These are phyloP conservation scores for Picea abies DNA, from an alignment of 83 land plant species.

Conservation along the genomic window DNA sequence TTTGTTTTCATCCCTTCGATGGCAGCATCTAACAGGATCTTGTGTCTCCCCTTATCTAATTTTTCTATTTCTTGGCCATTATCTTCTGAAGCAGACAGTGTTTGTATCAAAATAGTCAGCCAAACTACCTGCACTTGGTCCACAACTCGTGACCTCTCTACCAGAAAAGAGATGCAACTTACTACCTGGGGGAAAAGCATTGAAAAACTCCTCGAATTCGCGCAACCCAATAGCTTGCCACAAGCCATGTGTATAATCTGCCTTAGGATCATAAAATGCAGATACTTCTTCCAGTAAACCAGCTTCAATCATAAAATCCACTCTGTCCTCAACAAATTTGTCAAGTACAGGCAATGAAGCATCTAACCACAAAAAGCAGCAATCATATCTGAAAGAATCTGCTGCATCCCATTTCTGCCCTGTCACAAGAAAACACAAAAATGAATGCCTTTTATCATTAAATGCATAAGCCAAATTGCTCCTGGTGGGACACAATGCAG, in stretches of 20 bases:
- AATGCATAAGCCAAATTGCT: neutral
- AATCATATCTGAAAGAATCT: constrained; percentile 56
- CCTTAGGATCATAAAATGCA: constrained; percentile 52
- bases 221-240: constrained; percentile 78
- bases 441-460: neutral
- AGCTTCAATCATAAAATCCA: constrained; percentile 59
- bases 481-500: too few species aligned
- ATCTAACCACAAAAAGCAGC: constrained; percentile 77
- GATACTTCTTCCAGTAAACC: constrained; percentile 66
- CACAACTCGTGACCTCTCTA: neutral
- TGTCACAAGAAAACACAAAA: constrained; percentile 42
- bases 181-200: constrained; percentile 4
- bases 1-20: constrained; percentile 54
- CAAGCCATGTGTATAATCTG: constrained; percentile 66
- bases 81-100: neutral
- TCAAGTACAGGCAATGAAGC: constrained; percentile 59
- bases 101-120: neutral
- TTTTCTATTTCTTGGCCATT: constrained; percentile 10
- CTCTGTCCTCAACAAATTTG: constrained; percentile 60
- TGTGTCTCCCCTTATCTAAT: constrained; percentile 17
- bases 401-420: constrained; percentile 83
- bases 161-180: constrained; percentile 17
- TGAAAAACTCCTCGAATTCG: constrained; percentile 62
- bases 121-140: constrained; percentile 10
- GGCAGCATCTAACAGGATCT: constrained; percentile 44